These are phyloP conservation scores for Candida golubevii DNA, from an alignment of 805 yeast species.

Conservation along the genomic window DNA sequence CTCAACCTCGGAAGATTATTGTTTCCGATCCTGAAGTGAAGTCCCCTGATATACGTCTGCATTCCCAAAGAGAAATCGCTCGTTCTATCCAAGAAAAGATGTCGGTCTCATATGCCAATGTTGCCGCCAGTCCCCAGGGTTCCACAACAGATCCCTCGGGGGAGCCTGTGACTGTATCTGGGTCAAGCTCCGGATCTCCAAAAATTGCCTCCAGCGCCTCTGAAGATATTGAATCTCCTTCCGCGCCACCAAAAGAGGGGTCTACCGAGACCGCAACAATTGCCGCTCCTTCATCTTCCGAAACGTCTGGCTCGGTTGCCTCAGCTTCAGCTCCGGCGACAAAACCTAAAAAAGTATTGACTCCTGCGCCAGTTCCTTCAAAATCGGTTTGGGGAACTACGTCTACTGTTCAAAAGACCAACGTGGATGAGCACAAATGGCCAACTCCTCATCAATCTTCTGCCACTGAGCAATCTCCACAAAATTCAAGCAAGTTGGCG, in stretches of 20 bases:
- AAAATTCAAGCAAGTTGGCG: constrained; percentile 10
- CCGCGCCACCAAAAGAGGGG: constrained; percentile 1
- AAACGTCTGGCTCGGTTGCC: constrained; percentile 5
- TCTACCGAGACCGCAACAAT: constrained; percentile 6
- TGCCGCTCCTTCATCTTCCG: constrained; percentile 4
- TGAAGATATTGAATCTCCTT: neutral
- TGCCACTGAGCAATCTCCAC: constrained; percentile 15
- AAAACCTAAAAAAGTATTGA: constrained; percentile 31
- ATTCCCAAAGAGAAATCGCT: neutral
- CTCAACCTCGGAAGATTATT: neutral
- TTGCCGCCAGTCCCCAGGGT: constrained; percentile 35
- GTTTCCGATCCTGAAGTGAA: neutral
- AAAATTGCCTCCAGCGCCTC: constrained; percentile 1
- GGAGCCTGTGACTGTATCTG: constrained; percentile 6
- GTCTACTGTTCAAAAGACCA: constrained; percentile 13
- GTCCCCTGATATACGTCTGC: constrained; percentile 1
- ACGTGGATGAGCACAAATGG: constrained; percentile 41
- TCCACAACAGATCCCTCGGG: constrained; percentile 11
- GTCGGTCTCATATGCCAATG: constrained; percentile 39
- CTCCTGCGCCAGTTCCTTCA: constrained; percentile 45
- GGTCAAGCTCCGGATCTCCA: constrained; percentile 7
- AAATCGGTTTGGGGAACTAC: constrained; percentile 41
- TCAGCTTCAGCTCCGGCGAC: constrained; percentile 9
- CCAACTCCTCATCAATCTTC: constrained; percentile 38
- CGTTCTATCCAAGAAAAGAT: constrained; percentile 5